These are phyloP conservation scores for Huntiella moniliformis DNA, from an alignment of 2,329 filamentous ascomycete species.

Conservation along the genomic window DNA sequence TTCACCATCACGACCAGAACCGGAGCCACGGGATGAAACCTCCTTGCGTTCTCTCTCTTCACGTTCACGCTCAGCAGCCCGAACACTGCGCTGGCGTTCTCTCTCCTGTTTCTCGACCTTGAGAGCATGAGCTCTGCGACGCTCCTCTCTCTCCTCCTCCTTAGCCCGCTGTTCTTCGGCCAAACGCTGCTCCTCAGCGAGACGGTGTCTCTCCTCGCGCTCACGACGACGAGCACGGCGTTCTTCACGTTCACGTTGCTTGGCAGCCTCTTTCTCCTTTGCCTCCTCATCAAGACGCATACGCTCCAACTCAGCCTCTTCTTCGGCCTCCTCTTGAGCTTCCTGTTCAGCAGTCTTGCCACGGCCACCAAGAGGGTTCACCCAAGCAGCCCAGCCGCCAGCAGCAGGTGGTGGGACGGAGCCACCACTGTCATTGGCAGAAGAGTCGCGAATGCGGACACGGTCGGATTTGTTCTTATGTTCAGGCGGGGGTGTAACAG, in stretches of 20 bases:
- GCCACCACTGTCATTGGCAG: constrained; percentile 14
- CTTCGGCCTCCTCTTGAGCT: constrained; percentile 16
- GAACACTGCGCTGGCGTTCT: constrained; percentile 6
- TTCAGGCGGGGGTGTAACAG: constrained; percentile 33
- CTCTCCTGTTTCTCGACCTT: constrained; percentile 6
- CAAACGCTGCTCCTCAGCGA: not conserved
- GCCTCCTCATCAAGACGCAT: constrained; percentile 29
- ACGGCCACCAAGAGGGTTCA: constrained; percentile 18
- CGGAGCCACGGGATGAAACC: constrained; percentile 11
- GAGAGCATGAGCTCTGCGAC: not conserved
- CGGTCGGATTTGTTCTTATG: constrained; percentile 54
- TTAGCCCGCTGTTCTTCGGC: constrained; percentile 5
- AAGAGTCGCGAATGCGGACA: constrained; percentile 51
- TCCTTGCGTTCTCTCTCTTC: constrained; percentile 26
- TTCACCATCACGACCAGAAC: constrained; percentile 21
- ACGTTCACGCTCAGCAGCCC: constrained; percentile 42
- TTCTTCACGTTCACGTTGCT: constrained; percentile 6
- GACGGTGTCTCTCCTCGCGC: constrained; percentile 27
- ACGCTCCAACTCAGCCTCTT: constrained; percentile 25
- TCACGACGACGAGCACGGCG: constrained; percentile 6
- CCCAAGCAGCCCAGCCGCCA: constrained; percentile 53
- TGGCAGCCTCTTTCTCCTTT: constrained; percentile 26
- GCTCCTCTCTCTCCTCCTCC: constrained; percentile 9
- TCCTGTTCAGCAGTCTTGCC: constrained; percentile 21
- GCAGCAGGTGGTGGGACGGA: constrained; percentile 16